phyloP scores from a whole-genome alignment of 2,329 filamentous ascomycete species.

The Fusarium napiforme region DNA sequence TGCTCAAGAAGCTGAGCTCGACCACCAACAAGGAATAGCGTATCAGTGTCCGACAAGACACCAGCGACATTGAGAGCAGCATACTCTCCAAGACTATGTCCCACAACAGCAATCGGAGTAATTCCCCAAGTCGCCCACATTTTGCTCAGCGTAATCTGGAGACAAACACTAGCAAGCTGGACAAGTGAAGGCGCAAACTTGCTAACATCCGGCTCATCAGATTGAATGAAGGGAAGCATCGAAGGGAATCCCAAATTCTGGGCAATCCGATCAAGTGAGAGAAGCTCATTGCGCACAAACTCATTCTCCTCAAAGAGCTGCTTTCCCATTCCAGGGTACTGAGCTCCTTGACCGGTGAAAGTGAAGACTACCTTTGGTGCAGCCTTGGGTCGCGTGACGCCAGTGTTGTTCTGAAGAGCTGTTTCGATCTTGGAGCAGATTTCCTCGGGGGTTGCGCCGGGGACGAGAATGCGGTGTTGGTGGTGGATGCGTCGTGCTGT shows the following conservation, averaged over 20 bases:
- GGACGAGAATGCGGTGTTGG: constrained; percentile 59
- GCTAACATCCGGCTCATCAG: constrained; percentile 19
- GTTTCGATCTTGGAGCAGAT: constrained; percentile 21
- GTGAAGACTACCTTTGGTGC: constrained; percentile 47
- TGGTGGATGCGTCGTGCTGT: constrained; percentile 42
- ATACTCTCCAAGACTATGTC: constrained; percentile 55
- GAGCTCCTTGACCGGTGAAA: constrained; percentile 59
- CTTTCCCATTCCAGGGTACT: constrained; percentile 46
- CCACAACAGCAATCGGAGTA: constrained; percentile 56
- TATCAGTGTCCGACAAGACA: constrained; percentile 70
- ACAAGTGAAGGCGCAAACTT: constrained; percentile 38
- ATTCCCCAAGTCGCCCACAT: constrained; percentile 55
- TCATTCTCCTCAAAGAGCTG: constrained; percentile 49
- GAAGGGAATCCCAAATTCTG: constrained; percentile 52
- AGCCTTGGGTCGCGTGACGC: constrained; percentile 21
- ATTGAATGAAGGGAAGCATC: constrained; percentile 38
- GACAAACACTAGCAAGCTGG: constrained; percentile 54
- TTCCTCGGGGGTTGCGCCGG: background rate
- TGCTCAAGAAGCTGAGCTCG: constrained; percentile 67
- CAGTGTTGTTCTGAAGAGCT: constrained; percentile 11
- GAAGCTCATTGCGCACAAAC: constrained; percentile 49
- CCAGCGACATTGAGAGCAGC: constrained; percentile 68
- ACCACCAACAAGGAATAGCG: constrained; percentile 70
- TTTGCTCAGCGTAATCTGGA: constrained; percentile 56
- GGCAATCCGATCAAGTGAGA: constrained; percentile 47